Base-by-base conservation (phyloP, 2,329 filamentous ascomycete species). In the Phaeosphaeria sp. region DNA sequence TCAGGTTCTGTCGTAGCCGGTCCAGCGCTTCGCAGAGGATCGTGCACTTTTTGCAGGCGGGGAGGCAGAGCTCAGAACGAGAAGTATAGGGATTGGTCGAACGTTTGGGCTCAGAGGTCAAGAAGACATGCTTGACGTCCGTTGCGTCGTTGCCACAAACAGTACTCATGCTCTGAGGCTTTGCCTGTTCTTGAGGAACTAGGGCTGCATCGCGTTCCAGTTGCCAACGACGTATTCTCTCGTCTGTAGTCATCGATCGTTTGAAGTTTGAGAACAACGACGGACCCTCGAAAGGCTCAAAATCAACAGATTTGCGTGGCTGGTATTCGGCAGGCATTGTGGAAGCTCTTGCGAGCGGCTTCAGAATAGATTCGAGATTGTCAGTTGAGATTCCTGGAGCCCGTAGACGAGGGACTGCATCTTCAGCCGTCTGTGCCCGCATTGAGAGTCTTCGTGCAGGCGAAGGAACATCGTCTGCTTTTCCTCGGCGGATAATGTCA, bases 401-500 rank as follows among this genome's bases (percentile, higher is more conserved):
- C 11, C 66, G 63, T 21, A 64, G 42, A 15, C 71, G 61, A 5
- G 56, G 40, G 15, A 57, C 52, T 21, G 66, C 59, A 18, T 43
- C 20, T 46, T 56, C 42, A 50, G 44, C 44, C 11, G 13, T 43
- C 27, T 13, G 24, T 20, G 49, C 42, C 30, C 22, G 7, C 1
- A 2, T 17, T 9, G 39, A 49, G 3, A 11, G 36, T 7, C 18
- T 22, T 20, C 17, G 44, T 8, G 25, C 22, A 7, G 56, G 15
- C 43, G 18, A 30, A 48, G 51, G 15, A 42, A 47, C 42, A 11
- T 33, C 48, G 20, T 56, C 56, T 7, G 51, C 21, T 18, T 63
- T 62, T 30, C 64, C 62, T 33, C 57, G 65, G 20, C 71, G 65
- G 18, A 87, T 84, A 6, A 88, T 82, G 61, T 77, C 80, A 67